Evolutionary conservation across 2,329 filamentous ascomycete species (phyloP).

Genomic region (Fusarium acutatum): DNA sequence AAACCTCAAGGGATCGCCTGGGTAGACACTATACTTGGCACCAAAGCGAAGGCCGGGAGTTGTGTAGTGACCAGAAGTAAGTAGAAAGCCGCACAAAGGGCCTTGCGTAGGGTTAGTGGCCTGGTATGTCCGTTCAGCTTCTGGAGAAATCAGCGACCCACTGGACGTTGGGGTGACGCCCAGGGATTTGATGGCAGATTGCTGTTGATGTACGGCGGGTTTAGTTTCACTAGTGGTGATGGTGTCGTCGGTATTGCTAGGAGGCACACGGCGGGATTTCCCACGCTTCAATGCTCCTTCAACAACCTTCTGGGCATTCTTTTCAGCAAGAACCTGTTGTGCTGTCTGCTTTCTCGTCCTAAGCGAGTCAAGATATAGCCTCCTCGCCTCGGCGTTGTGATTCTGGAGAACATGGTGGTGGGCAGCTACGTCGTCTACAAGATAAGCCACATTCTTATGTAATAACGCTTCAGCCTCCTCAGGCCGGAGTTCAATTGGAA

Average conservation of each 20-base stretch:
- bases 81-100: slow-evolving; percentile 82
- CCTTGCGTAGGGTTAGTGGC: slow-evolving; percentile 32
- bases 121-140: slow-evolving; percentile 13
- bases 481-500: slow-evolving; percentile 88
- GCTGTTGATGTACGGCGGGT: slow-evolving; percentile 5
- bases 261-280: neutral
- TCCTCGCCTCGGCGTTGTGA: slow-evolving; percentile 64
- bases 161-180: slow-evolving; percentile 51
- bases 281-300: slow-evolving; percentile 38
- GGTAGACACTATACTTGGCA: slow-evolving; percentile 93
- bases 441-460: slow-evolving; percentile 76
- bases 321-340: slow-evolving; percentile 51
- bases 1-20: slow-evolving; percentile 91
- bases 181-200: slow-evolving; percentile 34
- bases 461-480: slow-evolving; percentile 88
- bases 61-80: slow-evolving; percentile 82
- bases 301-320: slow-evolving; percentile 48
- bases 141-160: slow-evolving; percentile 40
- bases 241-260: slow-evolving; percentile 15
- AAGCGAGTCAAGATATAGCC: slow-evolving; percentile 70
- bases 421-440: slow-evolving; percentile 79
- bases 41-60: slow-evolving; percentile 94
- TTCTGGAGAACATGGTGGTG: slow-evolving; percentile 72
- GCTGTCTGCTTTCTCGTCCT: slow-evolving; percentile 54
- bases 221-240: slow-evolving; percentile 34